phyloP scores from a whole-genome alignment of 495 filamentous ascomycete genomes.

The Chlorociboria aeruginascens region DNA sequence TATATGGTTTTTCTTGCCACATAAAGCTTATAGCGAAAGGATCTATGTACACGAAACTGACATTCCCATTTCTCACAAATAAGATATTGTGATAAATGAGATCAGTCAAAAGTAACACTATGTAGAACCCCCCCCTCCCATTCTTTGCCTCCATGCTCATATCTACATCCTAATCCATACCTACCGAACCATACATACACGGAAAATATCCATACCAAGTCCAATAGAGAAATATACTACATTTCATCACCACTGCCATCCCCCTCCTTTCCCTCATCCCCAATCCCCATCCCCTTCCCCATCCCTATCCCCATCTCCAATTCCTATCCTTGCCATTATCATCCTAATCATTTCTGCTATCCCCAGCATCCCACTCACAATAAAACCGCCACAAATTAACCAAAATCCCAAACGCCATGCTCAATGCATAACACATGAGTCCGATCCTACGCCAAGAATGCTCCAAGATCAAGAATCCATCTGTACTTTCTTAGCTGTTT shows the following conservation, averaged over 20 bases:
- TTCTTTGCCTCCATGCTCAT: not conserved
- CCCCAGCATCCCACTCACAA: not conserved
- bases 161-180: too few species aligned
- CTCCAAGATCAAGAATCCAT: conserved; percentile 10
- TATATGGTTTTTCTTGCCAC: too few species aligned
- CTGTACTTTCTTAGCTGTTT: conserved; percentile 42
- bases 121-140: not conserved
- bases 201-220: too few species aligned
- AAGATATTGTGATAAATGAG: too few species aligned
- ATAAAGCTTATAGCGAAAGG: too few species aligned
- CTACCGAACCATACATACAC: too few species aligned
- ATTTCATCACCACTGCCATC: not conserved
- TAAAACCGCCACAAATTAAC: too few species aligned
- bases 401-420: too few species aligned
- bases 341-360: not conserved
- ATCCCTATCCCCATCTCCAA: not conserved
- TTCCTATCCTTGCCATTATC: not conserved
- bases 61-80: too few species aligned
- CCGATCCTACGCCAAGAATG: not conserved
- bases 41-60: too few species aligned
- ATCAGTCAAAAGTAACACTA: not conserved
- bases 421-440: too few species aligned
- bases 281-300: not conserved
- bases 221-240: not conserved
- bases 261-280: not conserved